Evolutionary conservation across 1,284 basidiomycete species (phyloP).

Genomic region (Cutaneotrichosporon spelunceum): DNA sequence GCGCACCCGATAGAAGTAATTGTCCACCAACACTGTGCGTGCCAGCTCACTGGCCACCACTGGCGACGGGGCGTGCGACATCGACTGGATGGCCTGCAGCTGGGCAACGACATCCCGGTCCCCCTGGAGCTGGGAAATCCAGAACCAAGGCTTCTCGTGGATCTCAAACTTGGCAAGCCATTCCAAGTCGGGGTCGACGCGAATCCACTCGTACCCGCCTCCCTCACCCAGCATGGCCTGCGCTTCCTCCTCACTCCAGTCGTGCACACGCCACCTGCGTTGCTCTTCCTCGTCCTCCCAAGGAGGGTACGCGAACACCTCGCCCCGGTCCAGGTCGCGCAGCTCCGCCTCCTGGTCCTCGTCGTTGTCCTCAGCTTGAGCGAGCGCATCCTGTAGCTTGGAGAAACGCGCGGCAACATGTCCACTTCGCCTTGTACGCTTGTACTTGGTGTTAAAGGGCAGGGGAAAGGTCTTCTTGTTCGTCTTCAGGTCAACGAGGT

Average conservation of each 20-base stretch:
- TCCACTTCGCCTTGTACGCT: conserved; percentile 73
- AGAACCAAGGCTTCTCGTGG: conserved; percentile 97
- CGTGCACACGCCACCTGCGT: conserved; percentile 90
- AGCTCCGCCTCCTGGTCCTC: conserved; percentile 76
- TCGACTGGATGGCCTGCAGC: conserved; percentile 83
- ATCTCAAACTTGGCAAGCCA: conserved; percentile 93
- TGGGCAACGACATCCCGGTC: conserved; percentile 98
- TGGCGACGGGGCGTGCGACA: conserved; percentile 75
- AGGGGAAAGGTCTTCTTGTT: conserved; percentile 90
- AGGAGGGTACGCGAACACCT: conserved; percentile 89
- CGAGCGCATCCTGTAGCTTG: conserved; percentile 83
- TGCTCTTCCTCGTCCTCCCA: conserved; percentile 89
- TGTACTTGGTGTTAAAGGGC: conserved; percentile 99
- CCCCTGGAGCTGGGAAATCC: conserved; percentile 93
- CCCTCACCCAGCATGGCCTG: conserved; percentile 79
- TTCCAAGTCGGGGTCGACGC: conserved; percentile 98
- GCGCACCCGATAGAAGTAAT: conserved; percentile 96
- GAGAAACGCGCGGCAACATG: conserved; percentile 73
- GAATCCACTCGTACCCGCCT: conserved; percentile 88
- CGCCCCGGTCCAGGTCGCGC: conserved; percentile 70
- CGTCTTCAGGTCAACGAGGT: conserved; percentile 87
- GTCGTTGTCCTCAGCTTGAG: conserved; percentile 83
- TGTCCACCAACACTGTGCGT: conserved; percentile 87
- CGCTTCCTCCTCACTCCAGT: conserved; percentile 98
- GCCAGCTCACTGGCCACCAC: conserved; percentile 89